Evolutionary conservation across 176 grass and related monocot species (phyloP), one percentile per base, ranked within the genome.

Genomic region (Carex cristatella): DNA sequence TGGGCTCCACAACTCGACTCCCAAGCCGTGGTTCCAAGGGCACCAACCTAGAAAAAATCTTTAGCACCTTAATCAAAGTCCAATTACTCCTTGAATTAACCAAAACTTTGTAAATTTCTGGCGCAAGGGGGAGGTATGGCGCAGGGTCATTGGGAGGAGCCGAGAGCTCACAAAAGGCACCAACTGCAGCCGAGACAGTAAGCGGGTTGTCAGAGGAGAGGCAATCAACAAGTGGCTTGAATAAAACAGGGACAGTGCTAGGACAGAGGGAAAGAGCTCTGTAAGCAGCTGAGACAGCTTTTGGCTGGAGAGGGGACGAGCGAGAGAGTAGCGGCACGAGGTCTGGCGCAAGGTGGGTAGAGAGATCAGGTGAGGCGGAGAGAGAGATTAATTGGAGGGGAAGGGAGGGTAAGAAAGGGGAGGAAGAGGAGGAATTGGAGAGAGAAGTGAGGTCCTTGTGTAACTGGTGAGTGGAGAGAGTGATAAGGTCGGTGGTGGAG

Each of bases 151-250:
- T 86, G 1, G 96, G 89, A 12, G 88, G 83, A 57, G 86, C 85
- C 0, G 96, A 94, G 0, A 98, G 93, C 85, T 98, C 96, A n/a
- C 93, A 95, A 80, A 98, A 95, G 16, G 89, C 96, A 9, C 93
- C 85, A 10, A 84, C 85, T 13, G 93, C 93, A 0, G 96, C 90
- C 0, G 96, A 88, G 7, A 90, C 89, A 46, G 87, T 83, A 1
- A 88, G 96, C 3, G 81, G 90, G 27, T 98, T 92, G 0, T 89
- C 84, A n/a, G 88, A 94, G 18, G 91, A 81, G 23, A 98, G 88
- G 46, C 96, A 95, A 15, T 94, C 96, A 0, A 92, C 96, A 23
- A 98, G 89, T 2, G 95, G 93, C 89, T 94, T 98, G 95, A 95
- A 93, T 71, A 95, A 84, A 53, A 95, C 33, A 3, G 93, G 91